Conservation (phyloP, 129 eudicot genomes). For the Saussurea involucrata region DNA sequence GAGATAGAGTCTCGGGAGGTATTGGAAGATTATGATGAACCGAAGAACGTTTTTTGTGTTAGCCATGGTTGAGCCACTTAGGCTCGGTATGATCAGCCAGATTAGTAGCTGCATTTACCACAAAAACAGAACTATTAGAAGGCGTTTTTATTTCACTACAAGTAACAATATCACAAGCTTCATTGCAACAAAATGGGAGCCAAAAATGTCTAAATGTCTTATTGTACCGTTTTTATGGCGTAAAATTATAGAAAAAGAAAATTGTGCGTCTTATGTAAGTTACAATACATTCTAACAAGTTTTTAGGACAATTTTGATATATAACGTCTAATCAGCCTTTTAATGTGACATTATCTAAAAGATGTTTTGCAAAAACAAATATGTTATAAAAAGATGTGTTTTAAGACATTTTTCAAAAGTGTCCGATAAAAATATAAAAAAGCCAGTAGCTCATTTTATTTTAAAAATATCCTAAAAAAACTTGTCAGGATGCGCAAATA, state of each 20-base stretch:
- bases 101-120: slow-evolving; percentile 51
- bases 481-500: too few species aligned
- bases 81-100: slow-evolving; percentile 74
- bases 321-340: too few species aligned
- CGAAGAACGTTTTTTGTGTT: slow-evolving; percentile 85
- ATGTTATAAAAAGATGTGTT: too few species aligned
- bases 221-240: too few species aligned
- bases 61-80: slow-evolving; percentile 83
- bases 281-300: not conserved
- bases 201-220: not conserved
- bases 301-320: too few species aligned
- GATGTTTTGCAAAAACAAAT: too few species aligned
- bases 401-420: too few species aligned
- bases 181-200: not conserved
- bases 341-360: too few species aligned
- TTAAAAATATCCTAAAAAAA: too few species aligned
- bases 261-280: not conserved
- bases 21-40: slow-evolving; percentile 82
- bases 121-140: not conserved
- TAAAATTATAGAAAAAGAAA: too few species aligned
- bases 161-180: not conserved
- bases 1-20: slow-evolving; percentile 77
- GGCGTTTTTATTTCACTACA: not conserved
- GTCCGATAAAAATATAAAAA: too few species aligned
- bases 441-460: too few species aligned